These are phyloP conservation scores for Pythium phragmitis DNA, from an alignment of 352 stramenopile genomes.

Conservation along the genomic window DNA sequence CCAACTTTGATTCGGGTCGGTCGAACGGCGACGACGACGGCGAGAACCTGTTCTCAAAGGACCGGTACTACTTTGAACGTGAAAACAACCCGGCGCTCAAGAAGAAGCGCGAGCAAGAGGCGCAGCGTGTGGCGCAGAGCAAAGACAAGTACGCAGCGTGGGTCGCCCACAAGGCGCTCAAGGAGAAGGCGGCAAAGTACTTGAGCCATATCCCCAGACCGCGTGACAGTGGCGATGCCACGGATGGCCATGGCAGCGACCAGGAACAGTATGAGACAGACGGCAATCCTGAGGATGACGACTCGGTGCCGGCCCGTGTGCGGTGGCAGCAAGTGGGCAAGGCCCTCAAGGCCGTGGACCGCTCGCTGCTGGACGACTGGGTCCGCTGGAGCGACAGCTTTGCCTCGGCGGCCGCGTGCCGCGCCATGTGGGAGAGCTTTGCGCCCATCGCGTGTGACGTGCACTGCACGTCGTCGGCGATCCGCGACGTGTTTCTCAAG, in stretches of 20 bases:
- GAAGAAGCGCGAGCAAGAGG: constrained; percentile 45
- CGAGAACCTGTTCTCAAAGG: constrained; percentile 60
- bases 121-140: constrained; percentile 54
- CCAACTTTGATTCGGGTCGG: constrained; percentile 51
- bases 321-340: constrained; percentile 83
- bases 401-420: constrained; percentile 43
- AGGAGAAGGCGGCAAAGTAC: constrained; percentile 75
- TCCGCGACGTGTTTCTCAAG: constrained; percentile 91
- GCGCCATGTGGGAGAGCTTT: constrained; percentile 88
- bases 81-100: constrained; percentile 57
- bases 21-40: constrained; percentile 33
- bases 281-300: constrained; percentile 31
- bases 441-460: constrained; percentile 84
- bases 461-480: constrained; percentile 81
- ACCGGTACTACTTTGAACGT: constrained; percentile 73
- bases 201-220: constrained; percentile 67
- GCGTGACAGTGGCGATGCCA: constrained; percentile 5
- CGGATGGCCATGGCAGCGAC: constrained; percentile 29
- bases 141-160: constrained; percentile 75
- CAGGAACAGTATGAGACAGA: constrained; percentile 28
- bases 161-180: constrained; percentile 76
- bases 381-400: constrained; percentile 80
- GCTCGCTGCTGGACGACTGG: constrained; percentile 77
- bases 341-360: constrained; percentile 88
- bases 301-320: constrained; percentile 34